Evolutionary conservation across 345 rosid species (phyloP).

Genomic region (Eucalyptus leucophloia): DNA sequence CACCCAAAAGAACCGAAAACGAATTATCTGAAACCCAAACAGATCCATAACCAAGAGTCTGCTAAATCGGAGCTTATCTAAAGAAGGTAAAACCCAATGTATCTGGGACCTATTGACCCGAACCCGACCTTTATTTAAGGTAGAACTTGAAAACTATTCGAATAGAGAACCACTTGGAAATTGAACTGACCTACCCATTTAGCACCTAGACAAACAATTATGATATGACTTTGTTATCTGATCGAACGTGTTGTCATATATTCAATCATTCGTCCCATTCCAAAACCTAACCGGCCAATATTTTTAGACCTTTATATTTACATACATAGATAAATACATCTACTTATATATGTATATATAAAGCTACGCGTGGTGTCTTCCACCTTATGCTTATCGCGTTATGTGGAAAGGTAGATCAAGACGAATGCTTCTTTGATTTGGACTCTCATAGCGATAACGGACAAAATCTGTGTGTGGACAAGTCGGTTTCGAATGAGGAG

Average conservation of each 20-base stretch:
- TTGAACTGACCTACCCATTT: not conserved
- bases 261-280: not conserved
- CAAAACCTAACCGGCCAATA: not conserved
- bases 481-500: not conserved
- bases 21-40: not conserved
- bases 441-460: not conserved
- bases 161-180: not conserved
- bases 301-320: not conserved
- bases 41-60: not conserved
- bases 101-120: not conserved
- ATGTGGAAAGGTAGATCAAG: not conserved
- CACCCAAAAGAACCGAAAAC: not conserved
- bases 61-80: not conserved
- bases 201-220: not conserved
- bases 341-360: not conserved
- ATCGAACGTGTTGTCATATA: not conserved
- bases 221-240: not conserved
- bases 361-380: not conserved
- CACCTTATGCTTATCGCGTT: not conserved
- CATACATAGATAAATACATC: not conserved
- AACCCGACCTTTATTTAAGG: not conserved
- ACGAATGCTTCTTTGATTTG: not conserved
- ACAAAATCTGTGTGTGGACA: not conserved
- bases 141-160: not conserved
- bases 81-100: not conserved